Evolutionary conservation across 345 rosid genomes (phyloP).

Genomic region (Iberis pinnata): DNA sequence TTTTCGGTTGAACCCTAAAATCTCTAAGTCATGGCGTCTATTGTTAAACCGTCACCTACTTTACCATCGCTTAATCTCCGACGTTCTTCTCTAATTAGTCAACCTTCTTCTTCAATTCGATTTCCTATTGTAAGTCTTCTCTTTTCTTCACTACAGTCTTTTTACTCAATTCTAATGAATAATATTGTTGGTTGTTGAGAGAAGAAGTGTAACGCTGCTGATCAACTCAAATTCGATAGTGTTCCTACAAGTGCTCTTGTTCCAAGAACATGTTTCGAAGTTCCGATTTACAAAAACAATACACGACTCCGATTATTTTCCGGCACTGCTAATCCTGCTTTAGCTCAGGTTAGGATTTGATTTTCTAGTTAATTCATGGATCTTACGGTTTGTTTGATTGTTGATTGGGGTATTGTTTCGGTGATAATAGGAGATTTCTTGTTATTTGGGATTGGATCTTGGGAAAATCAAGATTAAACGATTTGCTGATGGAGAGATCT

Average conservation of each 20-base stretch:
- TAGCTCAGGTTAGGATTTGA: constrained; percentile 86
- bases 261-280: constrained; percentile 33
- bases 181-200: background rate
- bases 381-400: background rate
- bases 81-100: constrained; percentile 14
- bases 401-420: too few species aligned
- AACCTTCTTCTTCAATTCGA: constrained; percentile 15
- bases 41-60: constrained; percentile 16
- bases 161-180: background rate
- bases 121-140: constrained; percentile 26
- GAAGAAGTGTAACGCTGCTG: constrained; percentile 58
- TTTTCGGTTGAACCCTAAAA: constrained; percentile 14
- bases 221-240: constrained; percentile 51
- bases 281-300: constrained; percentile 35
- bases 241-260: constrained; percentile 35
- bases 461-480: constrained; percentile 87
- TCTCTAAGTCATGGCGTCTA: constrained; percentile 21
- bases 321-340: constrained; percentile 90
- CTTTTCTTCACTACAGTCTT: background rate
- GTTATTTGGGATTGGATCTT: constrained; percentile 91
- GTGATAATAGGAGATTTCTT: constrained; percentile 69
- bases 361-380: too few species aligned
- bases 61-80: constrained; percentile 23
- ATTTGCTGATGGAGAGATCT: constrained; percentile 94
- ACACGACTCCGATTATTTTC: constrained; percentile 83